These are phyloP conservation scores for Lichtheimia ornata DNA, from an alignment of 371 early-diverging fungal genomes.

Conservation along the genomic window DNA sequence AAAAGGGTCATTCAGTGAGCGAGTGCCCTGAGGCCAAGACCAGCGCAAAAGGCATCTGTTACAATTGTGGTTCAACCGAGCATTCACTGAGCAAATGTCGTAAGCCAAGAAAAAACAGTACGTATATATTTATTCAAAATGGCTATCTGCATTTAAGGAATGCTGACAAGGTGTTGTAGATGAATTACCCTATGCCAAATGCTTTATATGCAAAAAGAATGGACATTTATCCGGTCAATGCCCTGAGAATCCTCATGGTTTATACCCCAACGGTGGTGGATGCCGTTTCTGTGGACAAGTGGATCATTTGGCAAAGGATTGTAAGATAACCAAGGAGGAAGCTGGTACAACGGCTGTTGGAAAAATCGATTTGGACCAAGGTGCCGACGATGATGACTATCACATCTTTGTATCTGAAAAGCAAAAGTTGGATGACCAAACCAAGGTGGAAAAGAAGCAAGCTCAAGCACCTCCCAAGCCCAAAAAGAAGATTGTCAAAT, in stretches of 20 bases:
- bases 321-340: conserved; percentile 67
- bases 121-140: conserved; percentile 11
- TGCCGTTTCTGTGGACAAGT: conserved; percentile 87
- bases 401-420: conserved; percentile 67
- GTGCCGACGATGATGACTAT: conserved; percentile 83
- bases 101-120: conserved; percentile 61
- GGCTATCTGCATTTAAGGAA: neutral
- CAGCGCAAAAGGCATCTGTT: conserved; percentile 70
- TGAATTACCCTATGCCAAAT: conserved; percentile 71
- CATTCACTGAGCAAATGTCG: conserved; percentile 80
- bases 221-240: conserved; percentile 88
- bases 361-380: conserved; percentile 70
- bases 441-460: conserved; percentile 35
- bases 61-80: conserved; percentile 83
- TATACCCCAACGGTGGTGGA: conserved; percentile 91
- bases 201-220: conserved; percentile 82
- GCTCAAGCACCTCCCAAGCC: conserved; percentile 22
- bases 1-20: conserved; percentile 81
- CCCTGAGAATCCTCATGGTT: conserved; percentile 82
- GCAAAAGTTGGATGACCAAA: conserved; percentile 43
- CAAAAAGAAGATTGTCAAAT: conserved; percentile 47
- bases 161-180: conserved; percentile 15
- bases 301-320: conserved; percentile 85
- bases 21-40: conserved; percentile 70
- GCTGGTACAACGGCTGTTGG: conserved; percentile 67